Evolutionary conservation across 2,329 filamentous ascomycete genomes (phyloP).

Genomic region (Beauveria bassiana): DNA sequence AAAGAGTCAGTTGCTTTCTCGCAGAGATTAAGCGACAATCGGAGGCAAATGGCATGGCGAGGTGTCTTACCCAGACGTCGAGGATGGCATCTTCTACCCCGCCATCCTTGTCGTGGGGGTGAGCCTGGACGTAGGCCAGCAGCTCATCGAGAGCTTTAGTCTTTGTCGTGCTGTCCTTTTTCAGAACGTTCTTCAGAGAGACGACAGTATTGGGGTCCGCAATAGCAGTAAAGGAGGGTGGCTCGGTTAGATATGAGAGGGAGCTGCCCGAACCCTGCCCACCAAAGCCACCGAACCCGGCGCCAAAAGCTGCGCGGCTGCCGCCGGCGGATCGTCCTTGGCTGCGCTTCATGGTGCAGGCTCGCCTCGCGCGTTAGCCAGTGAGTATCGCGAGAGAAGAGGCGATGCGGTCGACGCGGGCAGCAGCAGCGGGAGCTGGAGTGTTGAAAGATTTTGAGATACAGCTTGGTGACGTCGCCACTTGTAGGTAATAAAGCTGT

Average conservation of each 20-base stretch:
- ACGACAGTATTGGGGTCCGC: conserved; percentile 77
- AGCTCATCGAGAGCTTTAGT: conserved; percentile 85
- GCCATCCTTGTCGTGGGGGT: conserved; percentile 44
- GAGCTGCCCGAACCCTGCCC: conserved; percentile 35
- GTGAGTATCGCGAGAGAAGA: not conserved
- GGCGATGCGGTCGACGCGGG: not conserved
- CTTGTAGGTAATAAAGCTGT: not conserved
- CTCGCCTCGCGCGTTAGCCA: not conserved
- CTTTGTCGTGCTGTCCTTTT: conserved; percentile 91
- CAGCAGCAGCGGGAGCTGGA: not conserved
- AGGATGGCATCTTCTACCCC: conserved; percentile 75
- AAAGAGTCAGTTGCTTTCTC: not conserved
- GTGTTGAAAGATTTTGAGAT: conserved; percentile 1
- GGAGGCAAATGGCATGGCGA: not conserved
- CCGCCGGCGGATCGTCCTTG: not conserved
- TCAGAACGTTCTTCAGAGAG: conserved; percentile 84
- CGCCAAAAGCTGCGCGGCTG: not conserved
- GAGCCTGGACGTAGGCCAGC: conserved; percentile 51
- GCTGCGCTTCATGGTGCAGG: conserved; percentile 4
- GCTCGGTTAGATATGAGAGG: conserved; percentile 82
- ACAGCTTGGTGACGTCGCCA: conserved; percentile 4
- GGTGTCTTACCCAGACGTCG: conserved; percentile 65
- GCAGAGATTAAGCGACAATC: not conserved
- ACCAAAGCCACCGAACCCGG: conserved; percentile 35
- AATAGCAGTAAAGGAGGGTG: conserved; percentile 69